Percentiles rank a stretch among this genome's conserved stretches.
phyloP scores from a whole-genome alignment of 176 grass and related monocot genomes.

The Cenchrus purpureus region DNA sequence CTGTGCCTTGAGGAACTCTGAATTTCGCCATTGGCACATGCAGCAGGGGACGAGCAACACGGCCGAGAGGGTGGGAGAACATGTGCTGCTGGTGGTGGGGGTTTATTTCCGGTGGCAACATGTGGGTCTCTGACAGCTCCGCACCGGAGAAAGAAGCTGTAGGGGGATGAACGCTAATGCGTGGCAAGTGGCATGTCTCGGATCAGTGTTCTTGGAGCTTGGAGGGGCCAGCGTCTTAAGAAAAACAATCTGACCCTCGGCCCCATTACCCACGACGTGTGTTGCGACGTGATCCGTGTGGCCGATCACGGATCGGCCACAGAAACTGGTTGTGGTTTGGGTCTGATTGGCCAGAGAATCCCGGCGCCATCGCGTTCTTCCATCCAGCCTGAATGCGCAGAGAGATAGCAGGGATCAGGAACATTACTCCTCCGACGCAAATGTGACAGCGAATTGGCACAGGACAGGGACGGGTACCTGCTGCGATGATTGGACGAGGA shows the following conservation, averaged over 20 bases:
- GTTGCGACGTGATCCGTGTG: neutral
- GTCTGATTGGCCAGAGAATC: neutral
- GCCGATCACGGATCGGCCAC: too few species aligned
- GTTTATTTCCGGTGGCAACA: neutral
- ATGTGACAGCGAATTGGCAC: neutral
- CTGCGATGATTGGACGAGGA: neutral
- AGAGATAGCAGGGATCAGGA: neutral
- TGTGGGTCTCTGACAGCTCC: slow-evolving; percentile 6
- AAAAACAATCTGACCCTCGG: neutral
- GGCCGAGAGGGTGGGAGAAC: neutral
- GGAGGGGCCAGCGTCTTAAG: neutral
- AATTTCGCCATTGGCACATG: neutral
- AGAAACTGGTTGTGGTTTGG: neutral
- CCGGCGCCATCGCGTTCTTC: neutral
- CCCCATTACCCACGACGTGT: slow-evolving; percentile 19
- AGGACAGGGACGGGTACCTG: neutral
- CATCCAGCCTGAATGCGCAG: neutral
- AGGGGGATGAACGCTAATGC: neutral
- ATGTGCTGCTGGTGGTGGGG: neutral
- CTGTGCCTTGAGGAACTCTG: neutral
- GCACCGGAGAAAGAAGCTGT: neutral
- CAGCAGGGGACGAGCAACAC: neutral
- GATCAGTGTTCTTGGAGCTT: neutral
- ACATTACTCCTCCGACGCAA: neutral
- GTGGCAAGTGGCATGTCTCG: slow-evolving; percentile 33